Conservation (phyloP, 2,329 filamentous ascomycete species). For the Epichloe glyceriae region DNA sequence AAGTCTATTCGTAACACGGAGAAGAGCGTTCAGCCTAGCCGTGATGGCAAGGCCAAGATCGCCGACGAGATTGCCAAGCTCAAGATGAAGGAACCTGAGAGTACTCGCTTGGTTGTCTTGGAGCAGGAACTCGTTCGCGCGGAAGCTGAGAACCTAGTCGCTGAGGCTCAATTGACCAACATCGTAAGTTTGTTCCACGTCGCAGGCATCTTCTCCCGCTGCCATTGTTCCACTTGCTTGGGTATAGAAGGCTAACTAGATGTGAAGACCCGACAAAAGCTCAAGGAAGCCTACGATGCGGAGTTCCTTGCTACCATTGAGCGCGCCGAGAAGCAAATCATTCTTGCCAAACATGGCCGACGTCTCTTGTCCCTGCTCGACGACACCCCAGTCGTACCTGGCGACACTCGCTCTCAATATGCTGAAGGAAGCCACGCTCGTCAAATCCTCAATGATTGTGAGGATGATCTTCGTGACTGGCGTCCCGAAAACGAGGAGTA, state of each 20-base stretch:
- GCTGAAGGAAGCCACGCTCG: conserved; percentile 53
- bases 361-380: conserved; percentile 77
- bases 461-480: conserved; percentile 77
- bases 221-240: neutral
- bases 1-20: conserved; percentile 95
- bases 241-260: conserved; percentile 34
- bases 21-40: conserved; percentile 82
- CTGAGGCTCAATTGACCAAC: conserved; percentile 92
- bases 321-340: conserved; percentile 91
- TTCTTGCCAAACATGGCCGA: conserved; percentile 82
- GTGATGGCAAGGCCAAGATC: conserved; percentile 78
- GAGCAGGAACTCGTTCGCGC: conserved; percentile 95
- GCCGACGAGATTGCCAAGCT: conserved; percentile 83
- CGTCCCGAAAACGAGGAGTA: conserved; percentile 29
- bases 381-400: conserved; percentile 78
- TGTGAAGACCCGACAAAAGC: conserved; percentile 88
- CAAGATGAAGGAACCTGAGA: conserved; percentile 85
- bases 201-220: neutral
- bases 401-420: conserved; percentile 62
- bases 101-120: conserved; percentile 64
- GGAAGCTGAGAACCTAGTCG: conserved; percentile 90
- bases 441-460: conserved; percentile 82
- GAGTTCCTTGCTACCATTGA: conserved; percentile 89
- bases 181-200: conserved; percentile 46
- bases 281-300: conserved; percentile 85